Conservation (phyloP, 2,329 filamentous ascomycete genomes). For the Exophiala alcalophila region DNA sequence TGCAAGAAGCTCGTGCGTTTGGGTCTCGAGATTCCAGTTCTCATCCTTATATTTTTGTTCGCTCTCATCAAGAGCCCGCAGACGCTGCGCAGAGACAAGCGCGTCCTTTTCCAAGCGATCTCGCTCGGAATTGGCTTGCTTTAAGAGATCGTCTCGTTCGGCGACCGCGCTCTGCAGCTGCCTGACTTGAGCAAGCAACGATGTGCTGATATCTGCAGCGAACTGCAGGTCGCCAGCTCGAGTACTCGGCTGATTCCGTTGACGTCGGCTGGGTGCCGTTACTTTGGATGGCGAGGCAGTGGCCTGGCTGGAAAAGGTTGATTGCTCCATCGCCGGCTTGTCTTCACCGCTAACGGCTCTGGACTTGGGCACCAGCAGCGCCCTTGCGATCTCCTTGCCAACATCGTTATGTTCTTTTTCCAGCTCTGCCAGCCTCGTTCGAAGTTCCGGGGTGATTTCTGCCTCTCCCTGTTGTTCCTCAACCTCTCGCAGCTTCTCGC, state of each 20-base stretch:
- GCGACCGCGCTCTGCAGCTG: slow-evolving; percentile 80
- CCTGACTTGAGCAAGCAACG: slow-evolving; percentile 87
- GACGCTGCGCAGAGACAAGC: slow-evolving; percentile 72
- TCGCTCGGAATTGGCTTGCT: slow-evolving; percentile 69
- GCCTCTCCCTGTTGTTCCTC: slow-evolving; percentile 72
- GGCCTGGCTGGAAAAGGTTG: slow-evolving; percentile 79
- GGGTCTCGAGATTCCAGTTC: slow-evolving; percentile 95
- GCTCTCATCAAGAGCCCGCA: slow-evolving; percentile 83
- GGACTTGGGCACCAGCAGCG: slow-evolving; percentile 78
- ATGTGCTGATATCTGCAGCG: slow-evolving; percentile 96
- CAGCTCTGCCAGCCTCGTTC: slow-evolving; percentile 76
- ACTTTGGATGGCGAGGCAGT: slow-evolving; percentile 86
- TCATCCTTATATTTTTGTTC: slow-evolving; percentile 97
- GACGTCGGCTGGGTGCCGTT: slow-evolving; percentile 78
- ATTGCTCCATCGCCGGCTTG: slow-evolving; percentile 63
- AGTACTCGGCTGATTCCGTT: slow-evolving; percentile 83
- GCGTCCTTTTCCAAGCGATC: slow-evolving; percentile 78
- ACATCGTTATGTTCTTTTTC: slow-evolving; percentile 96
- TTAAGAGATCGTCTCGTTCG: slow-evolving; percentile 84
- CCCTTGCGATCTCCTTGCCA: slow-evolving; percentile 81
- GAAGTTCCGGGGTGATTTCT: slow-evolving; percentile 78
- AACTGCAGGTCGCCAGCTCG: slow-evolving; percentile 96
- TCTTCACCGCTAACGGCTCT: slow-evolving; percentile 70
- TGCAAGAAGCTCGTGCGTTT: slow-evolving; percentile 76
- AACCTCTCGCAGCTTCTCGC: slow-evolving; percentile 78